These are phyloP conservation scores for Aspergillus conjunctus DNA, from an alignment of 495 filamentous ascomycete genomes.

Conservation along the genomic window DNA sequence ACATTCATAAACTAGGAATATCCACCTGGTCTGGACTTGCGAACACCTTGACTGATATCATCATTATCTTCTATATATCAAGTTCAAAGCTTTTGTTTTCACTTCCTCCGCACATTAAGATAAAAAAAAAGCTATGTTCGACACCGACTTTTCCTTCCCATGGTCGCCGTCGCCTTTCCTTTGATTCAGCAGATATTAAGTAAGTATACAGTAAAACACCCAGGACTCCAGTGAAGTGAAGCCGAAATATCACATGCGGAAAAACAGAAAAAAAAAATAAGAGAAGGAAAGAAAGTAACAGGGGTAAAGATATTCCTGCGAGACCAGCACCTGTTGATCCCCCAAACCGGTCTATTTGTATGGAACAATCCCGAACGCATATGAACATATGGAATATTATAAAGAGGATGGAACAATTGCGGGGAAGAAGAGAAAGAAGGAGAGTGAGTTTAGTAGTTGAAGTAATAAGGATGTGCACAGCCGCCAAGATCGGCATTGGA, in stretches of 20 bases:
- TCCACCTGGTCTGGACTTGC: too few species aligned
- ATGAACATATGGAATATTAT: not conserved
- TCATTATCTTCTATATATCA: not conserved
- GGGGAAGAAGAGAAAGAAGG: not conserved
- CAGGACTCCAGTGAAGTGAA: slow-evolving; percentile 1
- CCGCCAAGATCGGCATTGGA: slow-evolving; percentile 23
- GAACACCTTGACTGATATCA: too few species aligned
- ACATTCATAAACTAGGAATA: too few species aligned
- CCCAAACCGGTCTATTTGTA: not conserved
- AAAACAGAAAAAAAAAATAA: not conserved
- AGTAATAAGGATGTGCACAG: slow-evolving; percentile 38
- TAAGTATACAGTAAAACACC: slow-evolving; percentile 10
- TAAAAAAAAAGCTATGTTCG: too few species aligned
- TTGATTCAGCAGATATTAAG: not conserved
- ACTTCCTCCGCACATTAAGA: not conserved
- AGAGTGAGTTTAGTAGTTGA: slow-evolving; percentile 24
- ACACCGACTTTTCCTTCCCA: not conserved
- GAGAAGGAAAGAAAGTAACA: not conserved
- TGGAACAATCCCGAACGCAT: slow-evolving; percentile 3
- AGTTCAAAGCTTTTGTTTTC: not conserved
- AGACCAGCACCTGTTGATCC: not conserved
- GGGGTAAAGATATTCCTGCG: not conserved
- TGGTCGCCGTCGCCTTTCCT: not conserved
- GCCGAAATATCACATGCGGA: not conserved
- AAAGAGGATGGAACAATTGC: not conserved